Conservation (phyloP, 805 yeast species). For the Groenewaldozyma tartarivorans region DNA sequence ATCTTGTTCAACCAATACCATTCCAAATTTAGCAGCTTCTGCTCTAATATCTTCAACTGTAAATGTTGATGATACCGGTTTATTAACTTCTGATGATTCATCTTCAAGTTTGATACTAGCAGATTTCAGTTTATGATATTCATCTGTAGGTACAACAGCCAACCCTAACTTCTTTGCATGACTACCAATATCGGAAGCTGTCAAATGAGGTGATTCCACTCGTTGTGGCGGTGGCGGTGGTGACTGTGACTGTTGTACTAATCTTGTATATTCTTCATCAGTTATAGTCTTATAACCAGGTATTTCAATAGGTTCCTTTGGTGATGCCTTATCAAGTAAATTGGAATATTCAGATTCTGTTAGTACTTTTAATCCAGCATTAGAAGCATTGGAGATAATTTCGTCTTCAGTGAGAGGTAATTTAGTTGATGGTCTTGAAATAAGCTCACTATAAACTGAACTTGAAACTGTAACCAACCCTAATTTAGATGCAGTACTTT, state of each 20-base stretch:
- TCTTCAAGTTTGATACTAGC: constrained; percentile 3
- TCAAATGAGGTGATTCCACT: too few relatives aligned
- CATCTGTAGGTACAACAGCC: constrained; percentile 24
- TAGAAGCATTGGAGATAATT: constrained; percentile 16
- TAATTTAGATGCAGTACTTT: constrained; percentile 9
- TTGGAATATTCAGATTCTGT: too few relatives aligned
- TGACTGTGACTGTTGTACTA: too few relatives aligned
- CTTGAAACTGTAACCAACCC: constrained; percentile 17
- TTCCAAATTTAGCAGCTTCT: constrained; percentile 14
- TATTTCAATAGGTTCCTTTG: too few relatives aligned
- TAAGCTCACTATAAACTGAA: constrained; percentile 7
- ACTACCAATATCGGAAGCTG: constrained; percentile 5
- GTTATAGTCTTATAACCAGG: not conserved
- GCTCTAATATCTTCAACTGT: constrained; percentile 6
- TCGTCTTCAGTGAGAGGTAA: constrained; percentile 11
- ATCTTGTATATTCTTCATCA: not conserved
- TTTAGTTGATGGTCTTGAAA: constrained; percentile 4
- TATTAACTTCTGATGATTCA: too few relatives aligned
- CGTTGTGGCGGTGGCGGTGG: too few relatives aligned
- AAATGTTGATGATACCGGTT: too few relatives aligned
- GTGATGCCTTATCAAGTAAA: too few relatives aligned
- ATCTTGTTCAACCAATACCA: constrained; percentile 13
- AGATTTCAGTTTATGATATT: constrained; percentile 12
- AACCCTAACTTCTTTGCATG: constrained; percentile 17
- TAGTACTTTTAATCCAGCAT: constrained; percentile 4